These are phyloP conservation scores for Oryza brachyantha DNA, from an alignment of 176 grass and related monocot genomes.

Conservation along the genomic window DNA sequence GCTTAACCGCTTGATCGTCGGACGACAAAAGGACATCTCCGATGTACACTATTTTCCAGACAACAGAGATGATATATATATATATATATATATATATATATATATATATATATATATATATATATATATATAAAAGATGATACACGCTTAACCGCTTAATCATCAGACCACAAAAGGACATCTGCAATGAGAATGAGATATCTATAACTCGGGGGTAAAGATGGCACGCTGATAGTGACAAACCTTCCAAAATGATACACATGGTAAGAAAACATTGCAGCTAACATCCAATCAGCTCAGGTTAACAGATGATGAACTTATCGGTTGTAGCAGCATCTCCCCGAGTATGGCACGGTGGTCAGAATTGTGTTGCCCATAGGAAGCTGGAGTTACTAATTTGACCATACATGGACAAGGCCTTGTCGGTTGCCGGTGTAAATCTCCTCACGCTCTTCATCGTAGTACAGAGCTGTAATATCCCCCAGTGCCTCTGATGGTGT, in stretches of 20 bases:
- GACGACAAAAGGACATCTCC: too few species aligned
- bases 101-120: too few species aligned
- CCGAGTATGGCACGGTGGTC: not conserved
- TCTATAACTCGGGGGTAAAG: not conserved
- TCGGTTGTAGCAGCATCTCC: not conserved
- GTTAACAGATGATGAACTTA: not conserved
- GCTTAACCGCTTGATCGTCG: too few species aligned
- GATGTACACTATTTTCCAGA: not conserved
- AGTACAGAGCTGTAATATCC: constrained; percentile 60
- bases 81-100: too few species aligned
- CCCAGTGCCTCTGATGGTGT: constrained; percentile 50
- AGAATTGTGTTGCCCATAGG: not conserved
- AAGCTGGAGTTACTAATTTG: constrained; percentile 35
- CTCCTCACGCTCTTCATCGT: constrained; percentile 66
- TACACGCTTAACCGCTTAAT: too few species aligned
- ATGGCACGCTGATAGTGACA: not conserved
- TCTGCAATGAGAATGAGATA: not conserved
- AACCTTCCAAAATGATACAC: not conserved
- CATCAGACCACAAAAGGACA: not conserved
- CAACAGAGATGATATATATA: not conserved
- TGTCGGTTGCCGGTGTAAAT: constrained; percentile 64
- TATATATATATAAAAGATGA: too few species aligned
- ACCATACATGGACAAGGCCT: constrained; percentile 67
- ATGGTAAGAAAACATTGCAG: not conserved
- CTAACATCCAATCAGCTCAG: not conserved